These are phyloP conservation scores for Venturia pyrina DNA, from an alignment of 2,329 filamentous ascomycete species.

Conservation along the genomic window DNA sequence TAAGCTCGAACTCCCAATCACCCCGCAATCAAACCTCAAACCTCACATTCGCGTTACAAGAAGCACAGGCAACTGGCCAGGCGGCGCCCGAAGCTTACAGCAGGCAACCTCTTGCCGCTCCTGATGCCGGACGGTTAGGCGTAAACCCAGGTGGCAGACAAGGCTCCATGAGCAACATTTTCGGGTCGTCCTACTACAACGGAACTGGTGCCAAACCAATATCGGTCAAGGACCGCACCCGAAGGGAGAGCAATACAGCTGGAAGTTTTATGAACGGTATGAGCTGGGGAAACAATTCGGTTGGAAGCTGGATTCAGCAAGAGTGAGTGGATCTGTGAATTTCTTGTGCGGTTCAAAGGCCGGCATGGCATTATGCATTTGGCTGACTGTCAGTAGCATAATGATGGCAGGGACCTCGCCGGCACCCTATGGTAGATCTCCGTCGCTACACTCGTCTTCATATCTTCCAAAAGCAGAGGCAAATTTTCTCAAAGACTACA, in stretches of 20 bases:
- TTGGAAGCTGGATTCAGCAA: constrained; percentile 94
- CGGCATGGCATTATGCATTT: not conserved
- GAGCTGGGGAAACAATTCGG: constrained; percentile 94
- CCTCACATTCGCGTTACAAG: constrained; percentile 50
- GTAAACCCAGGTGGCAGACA: constrained; percentile 35
- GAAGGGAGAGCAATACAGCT: constrained; percentile 49
- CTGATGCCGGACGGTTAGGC: constrained; percentile 21
- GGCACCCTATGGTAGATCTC: constrained; percentile 76
- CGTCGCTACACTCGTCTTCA: constrained; percentile 91
- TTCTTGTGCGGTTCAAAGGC: constrained; percentile 2
- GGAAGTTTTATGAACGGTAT: constrained; percentile 64
- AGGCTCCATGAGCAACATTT: constrained; percentile 43
- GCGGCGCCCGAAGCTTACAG: constrained; percentile 10
- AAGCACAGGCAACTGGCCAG: constrained; percentile 26
- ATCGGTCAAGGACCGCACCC: constrained; percentile 45
- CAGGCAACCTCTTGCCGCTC: constrained; percentile 21
- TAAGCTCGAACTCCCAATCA: constrained; percentile 41
- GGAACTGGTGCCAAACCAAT: constrained; percentile 50
- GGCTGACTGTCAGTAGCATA: constrained; percentile 42
- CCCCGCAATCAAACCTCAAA: constrained; percentile 54
- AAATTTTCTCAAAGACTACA: constrained; percentile 95
- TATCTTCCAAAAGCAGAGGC: constrained; percentile 95
- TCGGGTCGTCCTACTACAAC: constrained; percentile 40
- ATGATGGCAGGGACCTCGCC: constrained; percentile 96
- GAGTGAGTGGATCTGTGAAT: constrained; percentile 59